Conservation (phyloP, 1,139 yeast species). For the Debaryomycetaceae sp. region DNA sequence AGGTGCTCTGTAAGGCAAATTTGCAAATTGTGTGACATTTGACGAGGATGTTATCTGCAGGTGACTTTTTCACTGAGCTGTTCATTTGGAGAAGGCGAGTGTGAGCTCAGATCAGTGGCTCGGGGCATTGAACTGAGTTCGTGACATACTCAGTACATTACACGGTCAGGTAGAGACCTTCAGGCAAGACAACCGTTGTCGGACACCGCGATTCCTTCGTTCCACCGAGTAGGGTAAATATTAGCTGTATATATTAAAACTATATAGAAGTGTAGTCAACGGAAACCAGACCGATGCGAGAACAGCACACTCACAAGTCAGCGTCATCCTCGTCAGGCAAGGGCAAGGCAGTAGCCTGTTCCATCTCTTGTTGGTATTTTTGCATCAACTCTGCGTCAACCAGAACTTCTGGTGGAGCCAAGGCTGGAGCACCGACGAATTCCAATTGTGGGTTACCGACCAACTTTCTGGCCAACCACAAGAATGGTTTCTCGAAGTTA, state of each 20-base stretch:
- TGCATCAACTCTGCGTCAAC: conserved; percentile 96
- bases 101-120: too few species aligned
- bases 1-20: neutral
- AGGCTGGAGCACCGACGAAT: conserved; percentile 98
- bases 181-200: too few species aligned
- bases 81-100: too few species aligned
- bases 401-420: conserved; percentile 99
- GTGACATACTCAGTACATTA: too few species aligned
- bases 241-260: neutral
- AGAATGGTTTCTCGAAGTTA: conserved; percentile 99
- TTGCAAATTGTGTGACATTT: neutral
- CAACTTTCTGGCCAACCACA: conserved; percentile 99
- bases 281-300: neutral
- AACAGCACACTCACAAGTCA: conserved; percentile 61
- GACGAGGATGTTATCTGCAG: neutral
- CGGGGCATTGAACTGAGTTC: too few species aligned
- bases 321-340: conserved; percentile 99
- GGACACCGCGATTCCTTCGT: too few species aligned
- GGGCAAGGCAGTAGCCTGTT: conserved; percentile 98
- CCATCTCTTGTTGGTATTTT: conserved; percentile 99
- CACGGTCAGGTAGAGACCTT: too few species aligned
- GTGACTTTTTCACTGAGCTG: neutral
- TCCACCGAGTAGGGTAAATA: neutral
- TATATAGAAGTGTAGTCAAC: neutral
- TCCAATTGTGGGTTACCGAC: conserved; percentile 98